Evolutionary conservation across 305 asterid genomes (phyloP), one percentile per base, ranked within the genome.

Genomic region (Rubia peregrina): DNA sequence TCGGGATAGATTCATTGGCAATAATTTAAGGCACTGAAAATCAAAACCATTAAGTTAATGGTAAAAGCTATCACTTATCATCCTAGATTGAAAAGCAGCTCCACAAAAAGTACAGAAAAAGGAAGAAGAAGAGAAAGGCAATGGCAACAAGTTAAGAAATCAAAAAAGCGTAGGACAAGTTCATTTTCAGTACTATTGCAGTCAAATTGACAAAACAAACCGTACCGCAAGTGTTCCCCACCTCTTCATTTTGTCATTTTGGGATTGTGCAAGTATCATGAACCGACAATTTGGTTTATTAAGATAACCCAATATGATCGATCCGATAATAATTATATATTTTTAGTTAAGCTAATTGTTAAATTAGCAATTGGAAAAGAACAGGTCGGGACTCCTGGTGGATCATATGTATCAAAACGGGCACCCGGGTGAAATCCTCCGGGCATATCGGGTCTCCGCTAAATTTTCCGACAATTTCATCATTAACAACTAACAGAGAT

Each of bases 331-430:
- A 30, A 30, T 30, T 30, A 30, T 30, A 30, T 3, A n/a, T n/a
- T n/a, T n/a, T n/a, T n/a, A n/a, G n/a, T n/a, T n/a, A n/a, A n/a
- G n/a, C n/a, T n/a, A n/a, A n/a, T n/a, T n/a, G n/a, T 30, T 30
- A 30, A 30, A 30, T 30, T 30, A 30, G 33, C 33, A 30, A 30
- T 30, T 30, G n/a, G n/a, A n/a, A n/a, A n/a, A n/a, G n/a, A n/a
- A n/a, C n/a, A n/a, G n/a, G n/a, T n/a, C n/a, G n/a, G n/a, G 30
- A 93, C 82, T 22, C 77, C 87, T 2, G 96, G 96, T 51, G 97
- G 98, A 38, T 97, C 97, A 79, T 68, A 85, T 9, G 97, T 97
- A 78, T 93, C 97, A 71, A 93, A 93, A 41, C 90, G 95, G 21
- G 95, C 95, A 61, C 98, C 97, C 56, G 97, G 96, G 0, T 80